Evolutionary conservation across 2,329 filamentous ascomycete genomes (phyloP).

Genomic region (Lasiodiplodia sp.): DNA sequence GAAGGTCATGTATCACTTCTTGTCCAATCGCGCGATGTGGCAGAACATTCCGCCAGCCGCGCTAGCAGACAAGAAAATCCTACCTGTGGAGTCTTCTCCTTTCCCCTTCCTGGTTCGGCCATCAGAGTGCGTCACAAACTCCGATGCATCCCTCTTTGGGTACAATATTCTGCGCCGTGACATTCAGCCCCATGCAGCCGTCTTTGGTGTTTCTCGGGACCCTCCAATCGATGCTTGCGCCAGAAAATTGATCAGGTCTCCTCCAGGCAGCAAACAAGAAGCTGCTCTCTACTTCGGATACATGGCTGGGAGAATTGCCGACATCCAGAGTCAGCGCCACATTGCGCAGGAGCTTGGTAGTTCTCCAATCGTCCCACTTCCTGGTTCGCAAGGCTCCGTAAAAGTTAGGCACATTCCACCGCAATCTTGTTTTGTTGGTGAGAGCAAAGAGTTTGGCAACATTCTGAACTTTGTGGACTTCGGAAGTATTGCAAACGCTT

Average conservation of each 20-base stretch:
- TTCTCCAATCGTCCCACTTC: conserved; percentile 76
- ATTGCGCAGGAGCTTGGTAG: conserved; percentile 67
- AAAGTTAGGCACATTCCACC: conserved; percentile 68
- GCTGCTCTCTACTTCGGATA: conserved; percentile 82
- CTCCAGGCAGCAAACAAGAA: conserved; percentile 70
- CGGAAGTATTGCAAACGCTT: conserved; percentile 83
- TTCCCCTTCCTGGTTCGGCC: conserved; percentile 72
- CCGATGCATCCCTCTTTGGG: conserved; percentile 76
- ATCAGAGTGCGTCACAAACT: conserved; percentile 81
- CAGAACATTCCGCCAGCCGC: conserved; percentile 7
- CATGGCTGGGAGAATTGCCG: conserved; percentile 77
- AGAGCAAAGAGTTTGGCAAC: conserved; percentile 75
- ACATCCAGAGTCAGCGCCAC: conserved; percentile 65
- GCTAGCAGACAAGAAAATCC: conserved; percentile 23
- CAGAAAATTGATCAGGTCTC: conserved; percentile 72
- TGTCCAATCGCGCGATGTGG: conserved; percentile 25
- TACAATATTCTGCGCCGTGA: conserved; percentile 80
- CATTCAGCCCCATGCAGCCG: conserved; percentile 79
- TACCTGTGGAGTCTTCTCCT: conserved; percentile 41
- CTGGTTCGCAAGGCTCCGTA: conserved; percentile 49
- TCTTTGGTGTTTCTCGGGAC: conserved; percentile 85
- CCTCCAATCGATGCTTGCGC: conserved; percentile 81
- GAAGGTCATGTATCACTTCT: conserved; percentile 17
- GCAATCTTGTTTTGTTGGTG: conserved; percentile 79
- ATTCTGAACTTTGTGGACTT: conserved; percentile 99